Conservation (phyloP, 208 protist species). For the Trypanosoma mega region DNA sequence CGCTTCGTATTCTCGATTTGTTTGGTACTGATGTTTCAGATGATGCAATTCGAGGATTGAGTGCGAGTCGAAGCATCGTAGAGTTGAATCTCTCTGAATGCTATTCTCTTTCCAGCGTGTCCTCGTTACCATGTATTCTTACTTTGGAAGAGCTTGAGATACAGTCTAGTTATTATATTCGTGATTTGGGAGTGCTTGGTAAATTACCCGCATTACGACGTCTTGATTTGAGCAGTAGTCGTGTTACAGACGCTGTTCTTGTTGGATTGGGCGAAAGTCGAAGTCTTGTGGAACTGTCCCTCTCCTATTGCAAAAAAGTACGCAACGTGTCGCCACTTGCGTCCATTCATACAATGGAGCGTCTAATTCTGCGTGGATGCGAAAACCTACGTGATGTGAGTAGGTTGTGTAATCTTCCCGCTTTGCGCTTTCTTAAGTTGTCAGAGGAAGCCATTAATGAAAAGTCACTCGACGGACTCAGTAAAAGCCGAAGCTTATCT, state of each 20-base stretch:
- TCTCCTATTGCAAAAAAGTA: slow-evolving; percentile 8
- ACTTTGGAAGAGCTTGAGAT: slow-evolving; percentile 3
- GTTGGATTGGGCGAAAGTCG: background rate
- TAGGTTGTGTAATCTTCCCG: too few species aligned
- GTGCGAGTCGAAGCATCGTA: background rate
- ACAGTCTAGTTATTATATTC: background rate
- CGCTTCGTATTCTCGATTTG: background rate
- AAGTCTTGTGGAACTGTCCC: background rate
- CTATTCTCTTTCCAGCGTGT: background rate
- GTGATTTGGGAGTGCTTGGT: background rate
- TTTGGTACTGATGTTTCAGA: slow-evolving; percentile 7
- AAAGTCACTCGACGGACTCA: too few species aligned
- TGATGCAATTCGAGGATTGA: background rate
- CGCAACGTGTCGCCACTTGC: background rate
- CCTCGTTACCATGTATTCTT: background rate
- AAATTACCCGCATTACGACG: background rate
- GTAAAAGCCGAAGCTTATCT: too few species aligned
- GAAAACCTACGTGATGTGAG: too few species aligned
- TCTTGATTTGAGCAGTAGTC: background rate
- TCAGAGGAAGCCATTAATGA: too few species aligned
- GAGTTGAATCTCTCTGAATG: slow-evolving; percentile 8
- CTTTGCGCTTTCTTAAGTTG: too few species aligned
- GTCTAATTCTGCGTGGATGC: slow-evolving; percentile 7
- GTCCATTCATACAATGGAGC: slow-evolving; percentile 3
- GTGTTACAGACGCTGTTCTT: background rate